Percentiles rank a stretch among this genome's conserved stretches.
Conservation (phyloP, 495 filamentous ascomycete genomes). For the Antarctomyces pellizariae region DNA sequence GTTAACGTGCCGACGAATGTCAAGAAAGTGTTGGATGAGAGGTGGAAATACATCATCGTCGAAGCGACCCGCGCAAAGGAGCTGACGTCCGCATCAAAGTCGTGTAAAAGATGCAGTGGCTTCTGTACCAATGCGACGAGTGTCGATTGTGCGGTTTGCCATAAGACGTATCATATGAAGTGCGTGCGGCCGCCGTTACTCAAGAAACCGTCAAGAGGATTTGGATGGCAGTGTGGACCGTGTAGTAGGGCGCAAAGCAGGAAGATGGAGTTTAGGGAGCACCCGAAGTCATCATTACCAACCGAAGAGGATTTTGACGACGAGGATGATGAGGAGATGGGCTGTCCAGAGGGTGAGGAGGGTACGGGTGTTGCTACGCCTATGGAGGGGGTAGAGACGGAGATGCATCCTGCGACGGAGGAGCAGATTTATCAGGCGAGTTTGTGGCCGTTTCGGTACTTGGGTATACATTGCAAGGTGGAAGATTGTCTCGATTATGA, state of each 20-base stretch:
- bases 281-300: too few relatives aligned
- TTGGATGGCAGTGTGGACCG: conserved; percentile 92
- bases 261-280: conserved; percentile 76
- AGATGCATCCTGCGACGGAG: conserved; percentile 46
- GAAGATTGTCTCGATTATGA: conserved; percentile 96
- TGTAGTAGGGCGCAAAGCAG: conserved; percentile 87
- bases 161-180: conserved; percentile 93
- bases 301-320: conserved; percentile 58
- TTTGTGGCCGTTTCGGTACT: conserved; percentile 89
- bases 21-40: conserved; percentile 81
- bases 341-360: too few relatives aligned
- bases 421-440: conserved; percentile 82
- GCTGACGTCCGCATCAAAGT: conserved; percentile 85
- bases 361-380: conserved; percentile 26
- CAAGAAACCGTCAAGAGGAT: conserved; percentile 93
- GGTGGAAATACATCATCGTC: conserved; percentile 86
- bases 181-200: conserved; percentile 81
- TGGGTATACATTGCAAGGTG: conserved; percentile 85
- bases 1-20: conserved; percentile 90
- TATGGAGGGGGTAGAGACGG: conserved; percentile 23
- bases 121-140: conserved; percentile 78
- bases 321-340: conserved; percentile 56
- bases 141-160: conserved; percentile 89
- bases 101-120: conserved; percentile 70
- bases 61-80: conserved; percentile 84